Evolutionary conservation across 345 rosid genomes (phyloP), one percentile per base, ranked within the genome.

Genomic region (Lepidium didymum): DNA sequence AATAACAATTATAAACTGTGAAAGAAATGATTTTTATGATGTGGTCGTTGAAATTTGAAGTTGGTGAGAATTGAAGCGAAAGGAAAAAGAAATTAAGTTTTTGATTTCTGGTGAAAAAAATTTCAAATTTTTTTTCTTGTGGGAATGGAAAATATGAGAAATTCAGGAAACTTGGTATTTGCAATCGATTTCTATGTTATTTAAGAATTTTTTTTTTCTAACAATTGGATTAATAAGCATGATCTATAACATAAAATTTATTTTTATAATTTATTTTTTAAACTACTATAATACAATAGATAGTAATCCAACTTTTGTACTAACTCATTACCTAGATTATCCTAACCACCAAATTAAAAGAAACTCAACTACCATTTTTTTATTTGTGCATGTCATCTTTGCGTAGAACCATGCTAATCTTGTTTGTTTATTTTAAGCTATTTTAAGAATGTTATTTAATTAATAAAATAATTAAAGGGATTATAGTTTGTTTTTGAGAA

Each of bases 31-130:
- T 29, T 53, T 44, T 35, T 2, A 56, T 61, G 31, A 11, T 44
- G 51, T 13, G 45, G 61, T 66, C 67, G 66, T 49, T 64, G 76
- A 44, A 56, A 55, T 71, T 27, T 52, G 64, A 72, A 50, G 56
- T 74, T 62, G 77, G 60, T 74, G 73, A 67, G 78, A 61, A 60
- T 67, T 74, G 68, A 74, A 74, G 73, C 51, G 14, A 74, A 74
- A 59, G 73, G 63, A 2, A 58, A 67, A 40, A 14, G 4, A 18
- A 9, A 29, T 18, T 10, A 10, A 4, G 6, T 27, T 29, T 10
- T 10, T 41, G 25, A 6, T 65, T 50, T 65, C 40, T 35, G 35
- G 44, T 56, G 51, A 47, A 46, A 13, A 18, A 18, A 29, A 14
- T 29, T 7, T 10, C 15, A 5, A 3, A 4, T 23, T 34, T 40